phyloP scores from a whole-genome alignment of 2,329 filamentous ascomycete species.

The Colletotrichum theobromicola region DNA sequence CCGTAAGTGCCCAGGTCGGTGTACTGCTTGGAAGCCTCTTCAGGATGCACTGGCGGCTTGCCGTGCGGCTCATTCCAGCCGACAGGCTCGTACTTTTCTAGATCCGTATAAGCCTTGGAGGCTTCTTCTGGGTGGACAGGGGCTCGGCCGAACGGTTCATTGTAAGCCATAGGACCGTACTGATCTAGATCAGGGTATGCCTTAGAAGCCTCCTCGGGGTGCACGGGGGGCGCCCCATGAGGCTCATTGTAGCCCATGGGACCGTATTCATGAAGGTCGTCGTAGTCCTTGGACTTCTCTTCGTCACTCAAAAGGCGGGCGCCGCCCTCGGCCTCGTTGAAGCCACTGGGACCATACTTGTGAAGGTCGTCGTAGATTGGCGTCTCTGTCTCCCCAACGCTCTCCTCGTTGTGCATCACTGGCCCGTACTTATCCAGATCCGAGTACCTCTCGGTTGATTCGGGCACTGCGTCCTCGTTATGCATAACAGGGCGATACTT shows the following conservation, averaged over 20 bases:
- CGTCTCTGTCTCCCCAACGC: conserved; percentile 40
- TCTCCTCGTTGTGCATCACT: conserved; percentile 33
- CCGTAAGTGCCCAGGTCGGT: conserved; percentile 38
- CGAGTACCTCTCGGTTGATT: conserved; percentile 17
- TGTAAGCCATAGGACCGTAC: conserved; percentile 32
- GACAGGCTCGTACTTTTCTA: conserved; percentile 21
- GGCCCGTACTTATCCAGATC: conserved; percentile 26
- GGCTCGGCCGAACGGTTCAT: conserved; percentile 25
- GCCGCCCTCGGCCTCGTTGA: conserved; percentile 41
- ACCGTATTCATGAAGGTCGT: conserved; percentile 39
- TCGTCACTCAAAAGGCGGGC: conserved; percentile 33
- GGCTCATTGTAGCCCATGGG: conserved; percentile 39
- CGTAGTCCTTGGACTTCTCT: conserved; percentile 45
- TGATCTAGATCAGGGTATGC: conserved; percentile 44
- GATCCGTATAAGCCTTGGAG: conserved; percentile 17
- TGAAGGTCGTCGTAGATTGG: conserved; percentile 45
- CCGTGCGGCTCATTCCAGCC: conserved; percentile 28
- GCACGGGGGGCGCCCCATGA: conserved; percentile 31
- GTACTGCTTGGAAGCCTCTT: conserved; percentile 42
- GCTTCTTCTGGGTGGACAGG: conserved; percentile 9
- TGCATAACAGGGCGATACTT: conserved; percentile 36
- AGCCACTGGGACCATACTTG: conserved; percentile 37
- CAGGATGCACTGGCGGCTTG: conserved; percentile 25
- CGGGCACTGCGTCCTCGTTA: conserved; percentile 33
- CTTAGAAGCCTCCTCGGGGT: conserved; percentile 40